Conservation (phyloP, 345 rosid genomes). For the Eucalyptus cloeziana region DNA sequence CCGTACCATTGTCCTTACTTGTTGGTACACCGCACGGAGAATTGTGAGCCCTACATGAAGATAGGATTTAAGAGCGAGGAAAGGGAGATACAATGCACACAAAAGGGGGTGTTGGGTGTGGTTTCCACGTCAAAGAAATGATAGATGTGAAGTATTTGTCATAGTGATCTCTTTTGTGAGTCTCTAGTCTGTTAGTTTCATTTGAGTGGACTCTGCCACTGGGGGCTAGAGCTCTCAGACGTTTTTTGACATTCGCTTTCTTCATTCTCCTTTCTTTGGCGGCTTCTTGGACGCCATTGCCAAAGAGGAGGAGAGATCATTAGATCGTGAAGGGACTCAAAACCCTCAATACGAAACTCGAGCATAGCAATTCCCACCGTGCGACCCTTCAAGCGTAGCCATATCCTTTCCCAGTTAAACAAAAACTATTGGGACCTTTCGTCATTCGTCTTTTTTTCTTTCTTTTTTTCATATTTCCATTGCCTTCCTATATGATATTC, state of each 20-base stretch:
- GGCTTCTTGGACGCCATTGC: not conserved
- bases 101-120: not conserved
- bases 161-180: not conserved
- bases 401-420: not conserved
- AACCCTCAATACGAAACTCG: not conserved
- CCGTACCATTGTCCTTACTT: not conserved
- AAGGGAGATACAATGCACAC: rapidly evolving
- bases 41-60: not conserved
- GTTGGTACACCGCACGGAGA: not conserved
- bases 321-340: not conserved
- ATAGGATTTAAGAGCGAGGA: not conserved
- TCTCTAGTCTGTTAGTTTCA: not conserved
- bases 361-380: not conserved
- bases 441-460: too few relatives aligned
- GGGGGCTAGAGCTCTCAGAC: not conserved
- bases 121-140: not conserved
- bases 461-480: not conserved
- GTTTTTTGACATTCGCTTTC: not conserved
- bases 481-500: not conserved
- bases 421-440: not conserved
- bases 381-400: not conserved
- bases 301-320: not conserved
- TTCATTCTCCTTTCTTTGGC: not conserved
- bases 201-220: not conserved
- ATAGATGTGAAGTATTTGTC: not conserved